These are phyloP conservation scores for Termitomyces sp. DNA, from an alignment of 768 basidiomycete genomes.

Conservation along the genomic window DNA sequence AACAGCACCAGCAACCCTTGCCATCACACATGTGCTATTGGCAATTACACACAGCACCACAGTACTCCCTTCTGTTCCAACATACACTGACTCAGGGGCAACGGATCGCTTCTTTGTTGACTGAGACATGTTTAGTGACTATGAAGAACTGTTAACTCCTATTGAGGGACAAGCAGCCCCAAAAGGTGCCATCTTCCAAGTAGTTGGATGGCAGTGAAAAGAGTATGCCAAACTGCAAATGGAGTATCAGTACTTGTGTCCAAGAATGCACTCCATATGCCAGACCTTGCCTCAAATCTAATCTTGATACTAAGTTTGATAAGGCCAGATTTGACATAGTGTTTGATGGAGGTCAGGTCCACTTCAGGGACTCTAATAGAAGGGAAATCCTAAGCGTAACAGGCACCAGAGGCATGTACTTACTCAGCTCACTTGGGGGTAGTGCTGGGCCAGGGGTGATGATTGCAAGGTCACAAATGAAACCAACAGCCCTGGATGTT, in stretches of 20 bases:
- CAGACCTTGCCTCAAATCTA: no score
- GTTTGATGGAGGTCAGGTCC: neutral
- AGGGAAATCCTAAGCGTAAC: neutral
- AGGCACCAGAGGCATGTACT: neutral
- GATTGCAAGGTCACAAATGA: neutral
- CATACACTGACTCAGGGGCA: neutral
- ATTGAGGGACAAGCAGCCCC: no score
- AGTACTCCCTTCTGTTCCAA: neutral
- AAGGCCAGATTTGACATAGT: neutral
- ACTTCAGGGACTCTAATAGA: neutral
- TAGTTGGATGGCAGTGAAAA: no score
- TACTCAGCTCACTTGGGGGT: neutral
- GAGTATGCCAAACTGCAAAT: no score
- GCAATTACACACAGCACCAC: neutral
- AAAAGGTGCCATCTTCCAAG: no score
- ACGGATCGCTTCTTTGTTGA: neutral
- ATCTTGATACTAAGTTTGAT: no score
- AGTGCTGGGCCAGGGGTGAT: neutral
- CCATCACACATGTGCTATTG: neutral
- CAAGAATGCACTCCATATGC: no score
- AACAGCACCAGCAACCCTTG: neutral
- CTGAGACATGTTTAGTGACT: no score
- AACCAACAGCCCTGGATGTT: neutral
- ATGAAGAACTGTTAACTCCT: no score
- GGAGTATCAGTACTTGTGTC: no score